Conservation (phyloP, 495 filamentous ascomycete species). For the Umbilicaria muhlenbergii region DNA sequence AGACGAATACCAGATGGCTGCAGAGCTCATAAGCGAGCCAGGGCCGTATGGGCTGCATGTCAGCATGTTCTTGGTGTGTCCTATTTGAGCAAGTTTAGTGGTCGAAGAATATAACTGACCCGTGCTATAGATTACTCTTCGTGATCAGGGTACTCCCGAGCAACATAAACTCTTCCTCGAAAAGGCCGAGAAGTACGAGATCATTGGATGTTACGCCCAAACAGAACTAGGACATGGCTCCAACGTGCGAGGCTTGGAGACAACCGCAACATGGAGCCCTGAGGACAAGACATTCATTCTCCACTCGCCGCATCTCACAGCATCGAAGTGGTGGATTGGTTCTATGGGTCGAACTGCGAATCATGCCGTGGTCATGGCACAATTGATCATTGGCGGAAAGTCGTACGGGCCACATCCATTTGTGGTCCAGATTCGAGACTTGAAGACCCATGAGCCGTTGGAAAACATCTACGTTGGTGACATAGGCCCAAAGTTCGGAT, state of each 20-base stretch:
- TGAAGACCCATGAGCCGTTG: conserved; percentile 53
- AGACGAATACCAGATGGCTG: conserved; percentile 43
- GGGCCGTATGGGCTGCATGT: conserved; percentile 54
- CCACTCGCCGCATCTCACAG: conserved; percentile 48
- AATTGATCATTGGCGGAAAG: conserved; percentile 46
- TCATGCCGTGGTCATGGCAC: conserved; percentile 61
- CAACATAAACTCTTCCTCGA: conserved; percentile 54
- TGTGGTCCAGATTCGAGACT: conserved; percentile 55
- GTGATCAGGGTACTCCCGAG: conserved; percentile 52
- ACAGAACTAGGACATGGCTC: conserved; percentile 62
- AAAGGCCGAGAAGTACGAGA: conserved; percentile 44
- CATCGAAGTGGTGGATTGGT: conserved; percentile 71
- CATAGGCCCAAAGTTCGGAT: conserved; percentile 61
- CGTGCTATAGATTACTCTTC: conserved; percentile 38
- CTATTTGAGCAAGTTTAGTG: not conserved
- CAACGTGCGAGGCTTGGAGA: conserved; percentile 60
- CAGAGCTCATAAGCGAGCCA: conserved; percentile 47
- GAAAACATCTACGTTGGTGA: conserved; percentile 57
- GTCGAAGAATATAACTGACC: not conserved
- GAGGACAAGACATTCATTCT: conserved; percentile 54
- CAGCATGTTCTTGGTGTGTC: conserved; percentile 45
- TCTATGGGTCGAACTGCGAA: conserved; percentile 57
- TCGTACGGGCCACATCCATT: conserved; percentile 59
- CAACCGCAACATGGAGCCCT: conserved; percentile 53
- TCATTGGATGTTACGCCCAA: conserved; percentile 64